Evolutionary conservation across 2,329 filamentous ascomycete species (phyloP), one percentile per base, ranked within the genome.

Genomic region (Colletotrichum liaoningense): DNA sequence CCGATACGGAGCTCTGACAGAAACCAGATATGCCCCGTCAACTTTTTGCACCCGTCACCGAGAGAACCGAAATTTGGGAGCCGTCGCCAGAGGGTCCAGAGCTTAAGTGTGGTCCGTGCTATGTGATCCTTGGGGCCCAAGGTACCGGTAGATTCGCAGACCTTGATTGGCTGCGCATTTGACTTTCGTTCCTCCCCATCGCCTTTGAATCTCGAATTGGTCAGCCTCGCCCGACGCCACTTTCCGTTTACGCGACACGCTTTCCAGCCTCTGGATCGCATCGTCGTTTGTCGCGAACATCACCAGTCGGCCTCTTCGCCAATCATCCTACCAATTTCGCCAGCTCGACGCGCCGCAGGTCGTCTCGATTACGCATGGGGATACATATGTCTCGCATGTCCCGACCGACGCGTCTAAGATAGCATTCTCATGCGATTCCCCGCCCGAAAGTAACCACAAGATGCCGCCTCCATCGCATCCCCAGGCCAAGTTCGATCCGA

Each of bases 401-500:
- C n/a, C n/a, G 28, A 14, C 57, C 52, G 35, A 14, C 24, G 49
- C 11, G 4, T 28, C 26, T 1, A 54, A 5, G 28, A 30, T 9
- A 56, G 62, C 67, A 56, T 62, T 58, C 55, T 19, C 24, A 24
- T 62, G 26, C 11, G 46, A 19, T 46, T 38, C 49, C 46, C 56
- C 35, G 56, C 56, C 14, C 35, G 49, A 35, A n/a, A 19, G 49
- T 14, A 28, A 33, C 66, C 28, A 52, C 22, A 88, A 79, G 33
- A 98, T 98, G 95, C 93, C 94, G 67, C 85, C 87, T 19, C 88
- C 93, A 16, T 86, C 93, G 72, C 92, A 95, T 78, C 94, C 94
- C 1, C 93, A 95, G 79, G 95, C 95, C 19, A 94, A 95, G 64
- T 98, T 98, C 82, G 95, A 97, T 81, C 95, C 96, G 1, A 94